Base-by-base conservation (phyloP, 192 early-diverging fungal species). In the Coemansia sp. region DNA sequence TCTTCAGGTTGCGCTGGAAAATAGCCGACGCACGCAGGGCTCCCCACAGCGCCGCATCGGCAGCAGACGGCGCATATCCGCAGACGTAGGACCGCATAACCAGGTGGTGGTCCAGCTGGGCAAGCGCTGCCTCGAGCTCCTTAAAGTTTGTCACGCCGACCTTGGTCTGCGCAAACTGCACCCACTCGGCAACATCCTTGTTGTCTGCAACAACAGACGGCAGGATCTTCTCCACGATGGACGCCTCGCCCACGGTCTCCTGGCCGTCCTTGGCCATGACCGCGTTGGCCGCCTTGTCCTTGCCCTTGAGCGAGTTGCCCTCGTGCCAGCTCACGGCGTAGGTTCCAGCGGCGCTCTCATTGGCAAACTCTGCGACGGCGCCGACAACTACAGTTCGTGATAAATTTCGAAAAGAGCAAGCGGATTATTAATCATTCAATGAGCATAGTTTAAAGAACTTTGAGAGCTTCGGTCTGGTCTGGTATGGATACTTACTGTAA, bases 31-130 rank as follows among this genome's bases (percentile, higher is more conserved):
- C 89, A 61, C 88, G 90, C 77, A 98, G 75, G 17, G 92, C 91
- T 51, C 94, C 96, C 94, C 95, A 98, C 58, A 92, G 64, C 17
- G 90, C 90, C 18, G 91, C 89, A 81, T 98, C 96, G 17, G 94
- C 96, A 2, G 88, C 80, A 5, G 93, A 87, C 57, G 87, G 62
- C 28, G 81, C 66, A 80, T 97, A 94, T 2, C 94, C 95, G 48
- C 89, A 88, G 61, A 94, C 75, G 65, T 87, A 96, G 43, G 92
- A 91, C 35, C 94, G 88, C 76, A 96, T 83, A 51, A 86, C 88
- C 70, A 98, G 84, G 70, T 95, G 90, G 59, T 91, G 88, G 86
- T 98, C 90, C 34, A 97, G 77, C 67, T 87, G 75, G 34, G 81
- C 86, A 51, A 95, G 89, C 45, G 87, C 86, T 20, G 64, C 78